Base-by-base conservation (phyloP, 2,329 filamentous ascomycete species). In the Hansfordia pulvinata region DNA sequence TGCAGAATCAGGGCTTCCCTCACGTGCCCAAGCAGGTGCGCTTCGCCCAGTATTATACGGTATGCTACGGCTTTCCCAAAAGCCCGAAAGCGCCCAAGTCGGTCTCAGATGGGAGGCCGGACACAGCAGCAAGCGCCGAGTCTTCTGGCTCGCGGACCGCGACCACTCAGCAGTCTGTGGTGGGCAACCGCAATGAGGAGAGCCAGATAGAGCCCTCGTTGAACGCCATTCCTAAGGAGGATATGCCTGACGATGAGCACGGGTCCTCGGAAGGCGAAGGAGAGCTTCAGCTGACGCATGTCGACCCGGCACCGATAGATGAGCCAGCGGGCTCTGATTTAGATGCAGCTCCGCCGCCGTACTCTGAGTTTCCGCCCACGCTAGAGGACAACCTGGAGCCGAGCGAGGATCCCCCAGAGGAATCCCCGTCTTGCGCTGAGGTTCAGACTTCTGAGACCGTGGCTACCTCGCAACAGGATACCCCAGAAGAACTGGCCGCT, bases 11-110 rank as follows among this genome's bases (percentile, higher is more conserved):
- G 13, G 39, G 40, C 3, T 37, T 41, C n/a, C 35, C 44, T 13
- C 55, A 60, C 21, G 35, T 54, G 4, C 41, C 56, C 2, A 55
- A 59, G 3, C 61, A 76, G 27, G 69, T 90, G 8, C 67, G 84
- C 10, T 93, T 93, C 41, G 63, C 83, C 30, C 93, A 93, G 45
- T 93, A 93, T 47, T 93, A 88, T 46, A 93, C 85, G 2, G 68
- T 80, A n/a, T 85, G 80, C 37, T 77, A 78, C 8, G 85, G 85
- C 4, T 63, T 71, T 31, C 63, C 65, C 3, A 85, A 79, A 38
- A 47, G 50, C 29, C 48, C 49, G 10, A 58, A 60, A 35, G 25
- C 30, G 9, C 30, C 34, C 8, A 35, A 35, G 11, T n/a, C n/a
- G n/a, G n/a, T n/a, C n/a, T n/a, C n/a, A n/a, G n/a, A n/a, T n/a